Base-by-base conservation (phyloP, 768 basidiomycete species). In the Piloderma croceum region DNA sequence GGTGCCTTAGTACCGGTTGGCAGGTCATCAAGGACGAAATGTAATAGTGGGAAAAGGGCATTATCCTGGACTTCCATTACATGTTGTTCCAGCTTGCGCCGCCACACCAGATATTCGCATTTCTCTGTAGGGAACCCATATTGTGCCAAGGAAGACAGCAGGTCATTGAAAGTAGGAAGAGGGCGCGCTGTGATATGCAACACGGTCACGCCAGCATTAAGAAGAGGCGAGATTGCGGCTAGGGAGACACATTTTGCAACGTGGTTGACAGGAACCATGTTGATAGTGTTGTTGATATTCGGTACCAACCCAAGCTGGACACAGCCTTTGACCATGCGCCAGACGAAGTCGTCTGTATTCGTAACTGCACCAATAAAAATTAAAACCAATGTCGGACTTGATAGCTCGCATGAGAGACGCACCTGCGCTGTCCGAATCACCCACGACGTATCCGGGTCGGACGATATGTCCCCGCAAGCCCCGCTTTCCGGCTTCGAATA, bases 321-420 rank as follows among this genome's bases (percentile, higher is more conserved):
- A 56, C 92, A 97, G n/a, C 96, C 96, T 61, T 98, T 98, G 57
- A 96, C 89, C 61, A 99, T 68, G 3, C 96, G 79, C 94, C 94
- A 98, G 41, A 99, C 79, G 64, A 99, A 99, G 59, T 99, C 96
- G 52, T 99, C 94, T 24, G 96, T 98, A 64, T 99, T 99, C 10
- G 94, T 97, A 3, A 97, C 93, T 90, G 48, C 13, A 39, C 21
- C 34, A 48, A 29, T 18, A 42, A 39, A 29, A 38, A 38, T 46
- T 12, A 37, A 36, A 38, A 33, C 33, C 21, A 47, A 36, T 32
- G 25, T 21, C 19, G 24, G 0, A 13, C 31, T 20, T 27, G n/a
- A 20, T 17, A 5, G 23, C 24, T 18, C 12, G 43, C 34, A 31
- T 18, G 24, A 3, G 17, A 3, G 5, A 54, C 83, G 51, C 52